Percentiles rank a stretch among this genome's conserved stretches.
Conservation (phyloP, 495 filamentous ascomycete genomes). For the Talaromyces adpressus region DNA sequence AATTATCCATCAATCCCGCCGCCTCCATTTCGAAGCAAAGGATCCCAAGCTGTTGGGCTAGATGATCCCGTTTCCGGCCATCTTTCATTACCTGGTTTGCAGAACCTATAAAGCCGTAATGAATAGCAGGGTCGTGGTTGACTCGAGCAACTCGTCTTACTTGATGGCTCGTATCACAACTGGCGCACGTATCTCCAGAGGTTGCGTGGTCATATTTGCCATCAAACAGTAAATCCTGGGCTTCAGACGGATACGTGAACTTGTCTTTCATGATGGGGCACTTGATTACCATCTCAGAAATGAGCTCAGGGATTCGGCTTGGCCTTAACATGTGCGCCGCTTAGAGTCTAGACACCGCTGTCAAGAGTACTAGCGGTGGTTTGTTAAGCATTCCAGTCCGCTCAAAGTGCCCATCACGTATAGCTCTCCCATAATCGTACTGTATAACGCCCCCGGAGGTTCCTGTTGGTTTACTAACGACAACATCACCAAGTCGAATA, state of each 20-base stretch:
- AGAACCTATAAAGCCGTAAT: slow-evolving; percentile 16
- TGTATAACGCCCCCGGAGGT: slow-evolving; percentile 24
- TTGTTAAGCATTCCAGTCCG: slow-evolving; percentile 22
- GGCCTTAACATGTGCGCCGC: slow-evolving; percentile 10
- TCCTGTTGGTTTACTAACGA: slow-evolving; percentile 17
- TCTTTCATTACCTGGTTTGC: slow-evolving; percentile 13
- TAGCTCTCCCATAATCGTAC: slow-evolving; percentile 25
- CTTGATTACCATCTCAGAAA: slow-evolving; percentile 14
- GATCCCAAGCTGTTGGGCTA: slow-evolving; percentile 22
- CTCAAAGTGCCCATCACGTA: slow-evolving; percentile 12
- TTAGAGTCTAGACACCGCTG: slow-evolving; percentile 17
- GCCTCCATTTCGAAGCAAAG: slow-evolving; percentile 29
- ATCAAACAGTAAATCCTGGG: slow-evolving; percentile 23
- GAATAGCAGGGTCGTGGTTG: slow-evolving; percentile 7
- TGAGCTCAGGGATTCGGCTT: slow-evolving; percentile 10
- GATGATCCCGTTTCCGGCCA: slow-evolving; percentile 9
- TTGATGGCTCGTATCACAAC: slow-evolving; percentile 1
- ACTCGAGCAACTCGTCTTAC: not conserved
- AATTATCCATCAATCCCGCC: slow-evolving; percentile 21
- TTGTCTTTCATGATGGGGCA: slow-evolving; percentile 15
- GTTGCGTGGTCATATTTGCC: slow-evolving; percentile 19
- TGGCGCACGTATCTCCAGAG: not conserved
- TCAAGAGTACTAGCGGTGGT: slow-evolving; percentile 18
- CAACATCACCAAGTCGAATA: slow-evolving; percentile 24
- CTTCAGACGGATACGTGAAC: slow-evolving; percentile 14